phyloP scores from a whole-genome alignment of 306 rosid species.

The Vicia sativa region DNA sequence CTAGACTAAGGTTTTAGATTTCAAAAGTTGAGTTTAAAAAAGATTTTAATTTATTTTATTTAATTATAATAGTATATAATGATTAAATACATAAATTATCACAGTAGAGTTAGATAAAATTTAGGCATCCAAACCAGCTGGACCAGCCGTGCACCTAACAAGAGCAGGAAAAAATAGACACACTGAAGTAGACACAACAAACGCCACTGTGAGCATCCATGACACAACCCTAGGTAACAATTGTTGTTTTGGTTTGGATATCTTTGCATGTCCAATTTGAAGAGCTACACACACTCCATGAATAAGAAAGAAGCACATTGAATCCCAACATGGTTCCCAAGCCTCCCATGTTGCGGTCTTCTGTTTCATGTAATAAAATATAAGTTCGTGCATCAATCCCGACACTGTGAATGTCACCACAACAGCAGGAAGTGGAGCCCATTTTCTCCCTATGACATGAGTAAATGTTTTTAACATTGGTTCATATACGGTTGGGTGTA shows the following conservation, averaged over 20 bases:
- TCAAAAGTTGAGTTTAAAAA: too few species aligned
- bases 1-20: too few species aligned
- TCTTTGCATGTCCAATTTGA: background rate
- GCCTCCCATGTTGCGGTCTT: background rate
- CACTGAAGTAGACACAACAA: background rate
- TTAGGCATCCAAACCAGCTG: too few species aligned
- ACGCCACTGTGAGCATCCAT: background rate
- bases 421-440: background rate
- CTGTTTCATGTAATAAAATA: background rate
- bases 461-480: background rate
- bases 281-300: background rate
- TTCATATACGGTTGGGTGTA: background rate
- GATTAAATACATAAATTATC: too few species aligned
- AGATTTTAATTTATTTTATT: too few species aligned
- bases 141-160: too few species aligned
- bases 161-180: background rate
- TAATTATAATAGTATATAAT: too few species aligned
- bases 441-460: background rate
- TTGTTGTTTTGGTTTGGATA: background rate
- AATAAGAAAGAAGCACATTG: background rate
- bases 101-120: too few species aligned
- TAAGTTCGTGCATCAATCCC: background rate
- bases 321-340: background rate
- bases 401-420: background rate
- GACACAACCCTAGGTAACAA: background rate